Base-by-base conservation (phyloP, 2,329 filamentous ascomycete genomes). In the Xylariaceae sp. region DNA sequence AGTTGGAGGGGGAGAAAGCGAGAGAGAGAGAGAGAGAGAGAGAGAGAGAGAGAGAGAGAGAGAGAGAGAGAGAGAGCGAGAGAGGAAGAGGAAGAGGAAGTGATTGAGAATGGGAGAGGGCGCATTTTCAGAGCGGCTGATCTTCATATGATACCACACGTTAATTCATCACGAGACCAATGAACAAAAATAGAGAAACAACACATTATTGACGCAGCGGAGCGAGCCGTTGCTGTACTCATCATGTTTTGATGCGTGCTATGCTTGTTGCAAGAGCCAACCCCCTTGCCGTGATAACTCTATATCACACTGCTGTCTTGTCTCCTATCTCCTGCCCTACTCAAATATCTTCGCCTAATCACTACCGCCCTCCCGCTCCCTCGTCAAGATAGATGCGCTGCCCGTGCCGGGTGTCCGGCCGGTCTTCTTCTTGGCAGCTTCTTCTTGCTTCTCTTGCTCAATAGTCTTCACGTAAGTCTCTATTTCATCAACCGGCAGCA, bases 381-480 rank as follows among this genome's bases (percentile, higher is more conserved):
- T 78, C 75, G 90, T 92, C 71, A 90, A 80, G 70, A 94, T 91
- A 49, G 90, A 83, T 15, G 89, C 86, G 67, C 78, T 86, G 51
- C 86, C 87, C 53, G 82, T 85, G 59, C 86, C 87, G n/a, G 86
- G 83, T 62, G 85, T 83, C 68, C 87, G 82, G 60, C 89, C 88
- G 50, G 85, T 89, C 87, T 96, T 95, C 88, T 96, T 96, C 84
- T 92, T 96, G 47, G 90, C 91, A 23, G 93, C 93, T 80, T 99
- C 94, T 76, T 97, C 94, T 74, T 96, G 92, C 84, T 99, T 99
- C 84, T 99, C 95, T 71, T 92, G 89, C 81, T 99, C 96, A 75
- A 99, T 99, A 77, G 86, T 94, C 86, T 97, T 97, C 72, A 99
- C 95, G 72, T 96, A 97, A 68, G 85, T 85, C 81, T 99, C 94